Evolutionary conservation across 176 grass and related monocot genomes (phyloP), one percentile per base, ranked within the genome.

Genomic region (Aegilops umbellulata): DNA sequence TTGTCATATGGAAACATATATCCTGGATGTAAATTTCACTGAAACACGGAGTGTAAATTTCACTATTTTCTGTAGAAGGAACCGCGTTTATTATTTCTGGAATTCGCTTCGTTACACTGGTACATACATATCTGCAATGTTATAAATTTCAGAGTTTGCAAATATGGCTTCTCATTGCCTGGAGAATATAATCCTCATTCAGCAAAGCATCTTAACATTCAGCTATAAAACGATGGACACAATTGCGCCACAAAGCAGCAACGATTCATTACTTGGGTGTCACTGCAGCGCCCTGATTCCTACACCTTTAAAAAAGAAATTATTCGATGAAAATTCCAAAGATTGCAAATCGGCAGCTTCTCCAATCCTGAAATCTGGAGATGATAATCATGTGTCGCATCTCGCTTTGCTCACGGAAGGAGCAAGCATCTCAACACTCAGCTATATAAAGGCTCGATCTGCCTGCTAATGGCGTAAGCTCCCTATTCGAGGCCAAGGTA

Each of bases 341-440:
- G 67, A 22, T 26, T 60, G 47, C 31, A 70, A 39, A 71, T 35
- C 0, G 61, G 65, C 47, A 63, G 69, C 64, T 82, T 71, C 9
- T 86, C 29, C 63, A 41, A 39, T 35, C 32, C 44, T 31, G 29
- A 84, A 73, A 75, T 2, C 25, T 22, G 8, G 9, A 17, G 24
- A 55, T 60, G 22, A 24, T 10, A 14, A 47, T 71, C 24, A 46
- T 64, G 13, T 27, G 49, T 8, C 2, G 83, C 73, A 86, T 86
- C 73, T 74, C 8, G 80, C 89, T 80, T 90, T 90, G 80, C 85
- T 75, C 47, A 16, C 38, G 12, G 38, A 80, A 4, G 1, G 80
- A 87, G 89, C 58, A 87, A 90, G 75, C 84, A 84, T 87, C 85
- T 89, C 38, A 62, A 6, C 10, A 29, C 19, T 38, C 12, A 20